Evolutionary conservation across 2,329 filamentous ascomycete species (phyloP), one percentile per base, ranked within the genome.

Genomic region (Dactylellina haptotyla): DNA sequence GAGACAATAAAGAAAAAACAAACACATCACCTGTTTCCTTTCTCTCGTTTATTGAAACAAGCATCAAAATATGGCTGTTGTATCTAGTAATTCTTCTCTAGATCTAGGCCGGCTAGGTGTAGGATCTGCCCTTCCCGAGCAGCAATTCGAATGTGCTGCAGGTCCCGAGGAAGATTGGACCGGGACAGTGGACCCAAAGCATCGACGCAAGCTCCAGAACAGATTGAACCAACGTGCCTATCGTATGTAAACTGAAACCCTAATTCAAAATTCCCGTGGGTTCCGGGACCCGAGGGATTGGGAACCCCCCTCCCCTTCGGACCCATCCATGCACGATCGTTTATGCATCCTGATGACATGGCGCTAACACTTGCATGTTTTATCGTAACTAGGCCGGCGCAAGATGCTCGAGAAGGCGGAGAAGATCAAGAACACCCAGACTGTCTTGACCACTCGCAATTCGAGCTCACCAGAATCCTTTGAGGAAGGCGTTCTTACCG

Each of bases 161-260:
- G 67, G 67, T 37, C 67, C 67, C 48, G 67, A 65, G 59, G 77
- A 79, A 53, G 76, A 78, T 66, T 79, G 77, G 78, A 76, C 77
- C 14, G 78, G 76, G 5, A 61, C 74, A 0, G 71, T 70, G n/a
- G 75, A 75, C 41, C 61, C 75, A n/a, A 71, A 74, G 39, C 64
- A 77, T 62, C 58, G 77, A 39, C 75, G 77, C 50, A 76, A 76
- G 56, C 53, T 77, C 2, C 77, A 77, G 50, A 78, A 78, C 56
- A 76, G 77, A 18, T 39, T 76, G 26, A 77, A 79, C 48, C 76
- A 77, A 32, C 76, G 77, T 58, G 65, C 65, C 25, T 53, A 66
- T 34, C 70, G 71, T 76, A 69, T 57, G 75, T 62, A 26, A 32
- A 54, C 37, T 32, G 12, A 20, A 56, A 20, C 53, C 56, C 62